Conservation (phyloP, 257 asterid genomes). For the Primulina tabacum region DNA sequence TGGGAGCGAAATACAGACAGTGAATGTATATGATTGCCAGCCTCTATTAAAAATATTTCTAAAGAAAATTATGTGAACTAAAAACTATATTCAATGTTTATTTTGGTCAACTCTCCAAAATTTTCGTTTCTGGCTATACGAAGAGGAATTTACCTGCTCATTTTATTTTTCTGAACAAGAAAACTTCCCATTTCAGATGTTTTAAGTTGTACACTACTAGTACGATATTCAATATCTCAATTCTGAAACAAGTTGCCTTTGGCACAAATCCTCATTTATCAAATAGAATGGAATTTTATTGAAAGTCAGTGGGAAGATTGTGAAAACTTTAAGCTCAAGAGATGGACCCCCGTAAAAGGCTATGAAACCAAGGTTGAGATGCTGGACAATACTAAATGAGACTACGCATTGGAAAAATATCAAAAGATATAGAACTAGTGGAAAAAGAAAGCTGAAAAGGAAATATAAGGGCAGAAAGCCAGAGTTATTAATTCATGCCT, state of each 20-base stretch:
- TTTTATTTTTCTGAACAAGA: no score
- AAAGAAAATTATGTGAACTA: background rate
- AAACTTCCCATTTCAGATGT: background rate
- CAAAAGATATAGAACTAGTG: background rate
- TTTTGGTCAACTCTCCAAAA: background rate
- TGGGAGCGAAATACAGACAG: background rate
- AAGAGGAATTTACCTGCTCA: background rate
- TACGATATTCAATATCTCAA: background rate
- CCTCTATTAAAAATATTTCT: background rate
- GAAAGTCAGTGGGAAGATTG: background rate
- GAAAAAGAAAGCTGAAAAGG: background rate
- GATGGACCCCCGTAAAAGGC: background rate
- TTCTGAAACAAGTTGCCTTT: background rate
- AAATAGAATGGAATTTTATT: background rate
- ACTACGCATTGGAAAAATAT: background rate
- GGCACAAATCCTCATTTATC: background rate
- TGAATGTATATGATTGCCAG: background rate
- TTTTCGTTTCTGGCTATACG: background rate
- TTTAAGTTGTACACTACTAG: background rate
- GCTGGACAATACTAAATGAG: background rate
- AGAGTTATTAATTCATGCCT: slow-evolving; percentile 33
- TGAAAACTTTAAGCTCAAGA: background rate
- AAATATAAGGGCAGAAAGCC: background rate
- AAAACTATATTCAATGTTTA: background rate
- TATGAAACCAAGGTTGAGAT: background rate